These are phyloP conservation scores for Salix udensis DNA, from an alignment of 345 rosid species.

Conservation along the genomic window DNA sequence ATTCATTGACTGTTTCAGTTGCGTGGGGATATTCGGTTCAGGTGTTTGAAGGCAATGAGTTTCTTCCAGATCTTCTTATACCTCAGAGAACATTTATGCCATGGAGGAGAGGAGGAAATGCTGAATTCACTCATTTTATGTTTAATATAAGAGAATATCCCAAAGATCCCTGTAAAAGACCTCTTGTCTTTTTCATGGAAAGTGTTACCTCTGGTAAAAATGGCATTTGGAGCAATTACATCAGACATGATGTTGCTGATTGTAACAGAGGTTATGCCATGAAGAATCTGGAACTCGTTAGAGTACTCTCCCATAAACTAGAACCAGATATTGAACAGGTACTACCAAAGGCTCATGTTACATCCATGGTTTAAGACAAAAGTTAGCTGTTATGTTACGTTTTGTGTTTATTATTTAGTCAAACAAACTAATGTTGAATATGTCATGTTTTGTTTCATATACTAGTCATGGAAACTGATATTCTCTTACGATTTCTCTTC, in stretches of 20 bases:
- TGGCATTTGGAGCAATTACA: constrained; percentile 59
- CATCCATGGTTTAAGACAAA: background rate
- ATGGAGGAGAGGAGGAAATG: constrained; percentile 64
- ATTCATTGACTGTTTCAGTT: constrained; percentile 58
- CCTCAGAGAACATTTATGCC: constrained; percentile 62
- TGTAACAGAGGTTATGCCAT: constrained; percentile 45
- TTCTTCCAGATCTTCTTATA: constrained; percentile 70
- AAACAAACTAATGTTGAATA: background rate
- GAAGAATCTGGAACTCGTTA: constrained; percentile 41
- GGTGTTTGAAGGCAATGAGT: constrained; percentile 64
- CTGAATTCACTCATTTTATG: constrained; percentile 46
- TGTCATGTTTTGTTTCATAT: background rate
- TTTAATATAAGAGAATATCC: constrained; percentile 72
- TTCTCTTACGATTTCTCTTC: background rate
- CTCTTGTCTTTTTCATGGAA: constrained; percentile 54
- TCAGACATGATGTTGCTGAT: constrained; percentile 35
- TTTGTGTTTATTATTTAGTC: background rate
- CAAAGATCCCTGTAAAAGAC: constrained; percentile 63
- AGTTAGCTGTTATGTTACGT: background rate
- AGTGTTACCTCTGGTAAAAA: constrained; percentile 43
- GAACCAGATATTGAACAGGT: constrained; percentile 58
- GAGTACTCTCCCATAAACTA: constrained; percentile 49
- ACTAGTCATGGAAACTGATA: background rate
- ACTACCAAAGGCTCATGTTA: background rate
- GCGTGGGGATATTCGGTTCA: constrained; percentile 90